Conservation (phyloP, 495 filamentous ascomycete species). For the Penicillium fimorum region DNA sequence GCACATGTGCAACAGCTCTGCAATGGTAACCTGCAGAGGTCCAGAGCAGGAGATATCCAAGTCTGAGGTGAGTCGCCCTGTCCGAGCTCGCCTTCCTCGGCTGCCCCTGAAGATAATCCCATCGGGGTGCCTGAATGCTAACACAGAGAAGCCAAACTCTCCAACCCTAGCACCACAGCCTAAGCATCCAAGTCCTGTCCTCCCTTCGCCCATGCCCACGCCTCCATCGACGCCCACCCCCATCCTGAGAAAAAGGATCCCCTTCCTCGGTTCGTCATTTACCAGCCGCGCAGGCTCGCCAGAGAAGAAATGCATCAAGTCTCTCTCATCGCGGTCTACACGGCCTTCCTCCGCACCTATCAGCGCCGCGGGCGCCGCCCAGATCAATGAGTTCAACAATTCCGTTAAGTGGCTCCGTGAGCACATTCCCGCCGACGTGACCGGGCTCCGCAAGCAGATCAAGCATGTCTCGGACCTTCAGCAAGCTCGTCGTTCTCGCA, state of each 20-base stretch:
- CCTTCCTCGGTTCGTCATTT: neutral
- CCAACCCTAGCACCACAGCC: neutral
- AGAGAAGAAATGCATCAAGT: neutral
- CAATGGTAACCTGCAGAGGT: neutral
- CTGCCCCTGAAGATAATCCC: slow-evolving; percentile 3
- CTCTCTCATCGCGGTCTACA: neutral
- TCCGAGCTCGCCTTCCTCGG: slow-evolving; percentile 1
- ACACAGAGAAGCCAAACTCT: neutral
- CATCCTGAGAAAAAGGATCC: too few relatives aligned
- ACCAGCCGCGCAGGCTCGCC: neutral
- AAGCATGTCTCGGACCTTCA: slow-evolving; percentile 28
- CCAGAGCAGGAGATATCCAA: neutral
- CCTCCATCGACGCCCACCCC: neutral
- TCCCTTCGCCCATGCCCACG: neutral
- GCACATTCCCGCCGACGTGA: slow-evolving; percentile 28
- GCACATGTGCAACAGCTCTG: neutral
- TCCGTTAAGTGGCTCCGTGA: slow-evolving; percentile 26
- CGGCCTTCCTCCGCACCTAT: neutral
- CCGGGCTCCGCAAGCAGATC: slow-evolving; percentile 22
- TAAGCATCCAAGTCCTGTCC: neutral
- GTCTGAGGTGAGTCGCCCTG: neutral
- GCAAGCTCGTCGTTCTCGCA: slow-evolving; percentile 22
- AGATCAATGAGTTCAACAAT: slow-evolving; percentile 25
- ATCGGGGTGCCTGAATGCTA: neutral
- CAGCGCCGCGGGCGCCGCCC: slow-evolving; percentile 7